Conservation (phyloP, 1,284 basidiomycete species). For the Trametes polyzona region DNA sequence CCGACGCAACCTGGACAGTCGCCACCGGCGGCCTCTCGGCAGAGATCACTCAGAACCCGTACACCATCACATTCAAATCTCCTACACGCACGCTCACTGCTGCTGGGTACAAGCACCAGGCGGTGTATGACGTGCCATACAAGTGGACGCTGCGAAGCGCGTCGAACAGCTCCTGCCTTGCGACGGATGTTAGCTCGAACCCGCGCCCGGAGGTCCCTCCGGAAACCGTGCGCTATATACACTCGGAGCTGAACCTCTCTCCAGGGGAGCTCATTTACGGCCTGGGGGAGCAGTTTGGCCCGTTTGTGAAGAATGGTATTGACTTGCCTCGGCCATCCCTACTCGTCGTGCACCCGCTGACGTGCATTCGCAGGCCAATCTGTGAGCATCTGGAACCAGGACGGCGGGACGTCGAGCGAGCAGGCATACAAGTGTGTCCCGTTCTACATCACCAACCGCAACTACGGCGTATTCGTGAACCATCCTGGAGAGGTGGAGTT, state of each 20-base stretch:
- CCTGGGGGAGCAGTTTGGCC: conserved; percentile 73
- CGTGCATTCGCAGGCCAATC: conserved; percentile 48
- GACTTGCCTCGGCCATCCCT: background rate
- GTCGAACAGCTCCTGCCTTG: conserved; percentile 62
- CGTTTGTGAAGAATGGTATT: conserved; percentile 76
- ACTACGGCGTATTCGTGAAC: conserved; percentile 79
- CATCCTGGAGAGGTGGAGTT: conserved; percentile 78
- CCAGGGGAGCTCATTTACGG: conserved; percentile 77
- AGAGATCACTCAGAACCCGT: conserved; percentile 61
- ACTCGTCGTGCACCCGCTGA: background rate
- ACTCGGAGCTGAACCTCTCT: conserved; percentile 69
- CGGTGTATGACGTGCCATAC: conserved; percentile 65
- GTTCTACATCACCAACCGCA: conserved; percentile 70
- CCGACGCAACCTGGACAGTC: conserved; percentile 43
- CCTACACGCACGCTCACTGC: conserved; percentile 52
- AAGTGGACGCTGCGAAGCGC: conserved; percentile 63
- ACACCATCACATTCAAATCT: conserved; percentile 64
- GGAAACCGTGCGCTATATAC: conserved; percentile 57
- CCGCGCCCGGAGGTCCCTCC: conserved; percentile 51
- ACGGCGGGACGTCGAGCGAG: conserved; percentile 72
- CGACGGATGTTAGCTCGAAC: conserved; percentile 61
- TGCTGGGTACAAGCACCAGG: conserved; percentile 65
- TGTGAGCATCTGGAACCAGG: conserved; percentile 73
- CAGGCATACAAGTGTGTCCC: conserved; percentile 79
- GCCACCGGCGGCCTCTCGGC: conserved; percentile 50